Evolutionary conservation across 2,329 filamentous ascomycete genomes (phyloP).

Genomic region (Bisporella sp.): DNA sequence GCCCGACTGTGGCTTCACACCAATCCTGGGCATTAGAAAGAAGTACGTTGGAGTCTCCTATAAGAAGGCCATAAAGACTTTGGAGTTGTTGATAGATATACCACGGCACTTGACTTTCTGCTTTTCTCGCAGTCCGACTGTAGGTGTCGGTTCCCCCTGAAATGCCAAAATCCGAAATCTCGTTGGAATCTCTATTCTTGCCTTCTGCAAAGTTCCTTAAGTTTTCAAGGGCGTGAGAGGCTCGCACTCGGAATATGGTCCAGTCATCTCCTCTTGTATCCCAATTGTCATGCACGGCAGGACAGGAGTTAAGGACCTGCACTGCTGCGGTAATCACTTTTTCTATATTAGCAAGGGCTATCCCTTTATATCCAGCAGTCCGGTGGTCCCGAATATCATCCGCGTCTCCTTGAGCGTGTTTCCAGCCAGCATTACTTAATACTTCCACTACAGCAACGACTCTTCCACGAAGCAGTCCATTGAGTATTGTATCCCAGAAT

Average conservation of each 20-base stretch:
- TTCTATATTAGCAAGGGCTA: constrained; percentile 72
- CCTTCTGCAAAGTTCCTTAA: constrained; percentile 77
- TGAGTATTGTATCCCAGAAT: constrained; percentile 83
- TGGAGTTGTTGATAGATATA: constrained; percentile 80
- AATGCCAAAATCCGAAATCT: constrained; percentile 32
- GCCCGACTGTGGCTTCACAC: constrained; percentile 78
- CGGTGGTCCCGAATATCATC: constrained; percentile 59
- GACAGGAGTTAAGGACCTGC: constrained; percentile 65
- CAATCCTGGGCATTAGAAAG: constrained; percentile 77
- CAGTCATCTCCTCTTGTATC: constrained; percentile 76
- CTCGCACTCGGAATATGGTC: constrained; percentile 73
- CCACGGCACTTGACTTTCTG: constrained; percentile 84
- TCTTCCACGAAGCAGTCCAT: constrained; percentile 67
- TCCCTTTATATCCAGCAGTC: constrained; percentile 52
- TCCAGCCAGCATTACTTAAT: constrained; percentile 71
- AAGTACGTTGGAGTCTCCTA: constrained; percentile 71
- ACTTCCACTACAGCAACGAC: constrained; percentile 60
- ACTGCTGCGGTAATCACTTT: constrained; percentile 63
- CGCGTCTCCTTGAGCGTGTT: constrained; percentile 57
- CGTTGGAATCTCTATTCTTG: constrained; percentile 40
- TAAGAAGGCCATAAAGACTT: constrained; percentile 71
- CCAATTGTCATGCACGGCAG: constrained; percentile 67
- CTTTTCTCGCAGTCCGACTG: constrained; percentile 60
- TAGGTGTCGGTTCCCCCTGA: constrained; percentile 51
- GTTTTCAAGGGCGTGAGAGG: constrained; percentile 60